These are phyloP conservation scores for Annona squamosa DNA, from an alignment of 164 flowering plant genomes.

Conservation along the genomic window DNA sequence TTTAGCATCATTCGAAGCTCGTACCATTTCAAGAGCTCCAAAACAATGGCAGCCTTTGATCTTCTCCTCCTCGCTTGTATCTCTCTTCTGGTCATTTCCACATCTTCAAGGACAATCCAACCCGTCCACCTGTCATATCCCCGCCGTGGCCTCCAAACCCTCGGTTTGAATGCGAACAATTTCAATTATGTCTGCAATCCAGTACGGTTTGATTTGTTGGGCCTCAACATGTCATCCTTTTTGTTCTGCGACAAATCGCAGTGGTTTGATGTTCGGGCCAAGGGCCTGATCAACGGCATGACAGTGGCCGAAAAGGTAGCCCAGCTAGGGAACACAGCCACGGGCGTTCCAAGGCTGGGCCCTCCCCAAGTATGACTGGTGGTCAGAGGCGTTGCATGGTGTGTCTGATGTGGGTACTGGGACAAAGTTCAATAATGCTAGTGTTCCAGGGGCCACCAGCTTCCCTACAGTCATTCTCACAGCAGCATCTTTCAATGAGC, in stretches of 20 bases:
- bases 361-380: conserved; percentile 23
- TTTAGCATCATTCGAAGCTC: neutral
- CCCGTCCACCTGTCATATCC: neutral
- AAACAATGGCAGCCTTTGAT: neutral
- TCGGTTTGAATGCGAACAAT: neutral
- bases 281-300: conserved; percentile 13
- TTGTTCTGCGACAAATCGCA: conserved; percentile 7
- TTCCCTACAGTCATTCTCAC: conserved; percentile 27
- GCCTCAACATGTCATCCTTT: conserved; percentile 1
- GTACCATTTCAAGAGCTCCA: neutral
- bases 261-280: conserved; percentile 4
- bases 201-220: neutral
- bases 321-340: conserved; percentile 14
- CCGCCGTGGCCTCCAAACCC: neutral
- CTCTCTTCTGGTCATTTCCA: neutral
- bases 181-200: neutral
- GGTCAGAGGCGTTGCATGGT: conserved; percentile 36
- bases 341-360: conserved; percentile 11
- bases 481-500: conserved; percentile 24
- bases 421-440: conserved; percentile 6
- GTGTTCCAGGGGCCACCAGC: conserved; percentile 27
- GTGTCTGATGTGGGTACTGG: conserved; percentile 20
- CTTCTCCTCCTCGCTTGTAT: neutral
- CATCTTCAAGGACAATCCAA: neutral
- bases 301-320: conserved; percentile 9